Conservation (phyloP, 2,329 filamentous ascomycete species). For the Knufia fluminis region DNA sequence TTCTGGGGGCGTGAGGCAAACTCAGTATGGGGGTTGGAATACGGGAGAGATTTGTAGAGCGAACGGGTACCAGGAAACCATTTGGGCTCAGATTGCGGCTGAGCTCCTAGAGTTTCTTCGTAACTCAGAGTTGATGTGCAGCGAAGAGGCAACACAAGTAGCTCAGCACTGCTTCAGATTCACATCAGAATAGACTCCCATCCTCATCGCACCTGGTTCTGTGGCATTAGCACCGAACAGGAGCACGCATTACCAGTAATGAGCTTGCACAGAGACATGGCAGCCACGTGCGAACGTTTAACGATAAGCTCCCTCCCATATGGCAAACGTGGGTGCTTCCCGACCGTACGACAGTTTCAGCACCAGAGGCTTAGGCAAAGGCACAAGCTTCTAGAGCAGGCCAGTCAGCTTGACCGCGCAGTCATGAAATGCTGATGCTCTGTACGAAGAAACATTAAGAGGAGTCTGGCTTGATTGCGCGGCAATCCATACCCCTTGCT, state of each 20-base stretch:
- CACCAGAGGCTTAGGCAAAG: neutral
- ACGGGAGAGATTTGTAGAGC: slow-evolving; percentile 3
- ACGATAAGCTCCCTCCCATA: neutral
- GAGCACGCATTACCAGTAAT: neutral
- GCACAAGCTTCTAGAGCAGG: neutral
- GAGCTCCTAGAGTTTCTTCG: neutral
- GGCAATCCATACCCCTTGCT: no score
- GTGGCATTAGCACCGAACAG: neutral
- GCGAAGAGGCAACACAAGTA: neutral
- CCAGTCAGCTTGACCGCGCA: neutral
- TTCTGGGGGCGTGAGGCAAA: neutral
- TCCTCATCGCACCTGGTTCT: neutral
- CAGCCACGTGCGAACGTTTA: neutral
- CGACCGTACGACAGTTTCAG: slow-evolving; percentile 1
- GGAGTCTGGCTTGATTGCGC: no score
- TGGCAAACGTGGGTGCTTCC: slow-evolving; percentile 10
- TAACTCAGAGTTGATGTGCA: no score
- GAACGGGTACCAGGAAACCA: neutral
- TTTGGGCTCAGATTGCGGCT: neutral
- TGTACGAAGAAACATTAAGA: no score
- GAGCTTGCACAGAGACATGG: neutral
- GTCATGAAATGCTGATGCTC: neutral
- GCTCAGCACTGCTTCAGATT: neutral
- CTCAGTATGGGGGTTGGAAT: neutral
- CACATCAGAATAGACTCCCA: neutral